Conservation (phyloP, 768 basidiomycete species). For the Baorangia bicolor region DNA sequence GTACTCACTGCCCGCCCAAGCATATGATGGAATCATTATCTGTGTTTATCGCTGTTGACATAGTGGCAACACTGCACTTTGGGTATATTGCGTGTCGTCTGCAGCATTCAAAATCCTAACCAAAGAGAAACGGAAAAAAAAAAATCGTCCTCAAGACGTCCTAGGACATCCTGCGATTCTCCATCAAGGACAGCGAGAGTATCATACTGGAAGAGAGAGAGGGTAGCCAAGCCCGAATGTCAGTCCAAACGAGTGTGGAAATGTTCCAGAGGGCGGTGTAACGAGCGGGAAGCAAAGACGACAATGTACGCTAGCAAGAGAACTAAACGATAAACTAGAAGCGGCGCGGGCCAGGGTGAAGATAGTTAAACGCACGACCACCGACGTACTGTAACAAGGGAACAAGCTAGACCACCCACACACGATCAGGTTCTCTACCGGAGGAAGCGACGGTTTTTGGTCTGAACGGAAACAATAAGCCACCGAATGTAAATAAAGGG, state of each 20-base stretch:
- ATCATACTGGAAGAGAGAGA: slow-evolving; percentile 49
- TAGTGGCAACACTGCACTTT: slow-evolving; percentile 33
- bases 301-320: slow-evolving; percentile 45
- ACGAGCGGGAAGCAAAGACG: slow-evolving; percentile 33
- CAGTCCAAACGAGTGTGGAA: slow-evolving; percentile 58
- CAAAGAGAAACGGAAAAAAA: slow-evolving; percentile 2
- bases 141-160: slow-evolving; percentile 25
- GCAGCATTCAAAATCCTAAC: slow-evolving; percentile 17
- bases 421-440: slow-evolving; percentile 24
- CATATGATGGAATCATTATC: slow-evolving; percentile 18
- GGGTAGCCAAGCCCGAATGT: slow-evolving; percentile 50
- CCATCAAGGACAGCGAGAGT: slow-evolving; percentile 40
- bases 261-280: slow-evolving; percentile 42
- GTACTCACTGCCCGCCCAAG: not conserved
- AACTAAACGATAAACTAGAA: slow-evolving; percentile 39
- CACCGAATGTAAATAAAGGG: not conserved
- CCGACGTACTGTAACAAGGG: slow-evolving; percentile 31
- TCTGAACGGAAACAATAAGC: slow-evolving; percentile 21
- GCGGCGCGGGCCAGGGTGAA: slow-evolving; percentile 32
- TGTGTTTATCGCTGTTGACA: slow-evolving; percentile 33
- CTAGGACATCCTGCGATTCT: slow-evolving; percentile 24
- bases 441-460: slow-evolving; percentile 39
- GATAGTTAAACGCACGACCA: slow-evolving; percentile 26
- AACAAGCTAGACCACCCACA: slow-evolving; percentile 21
- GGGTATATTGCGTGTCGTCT: slow-evolving; percentile 33